Evolutionary conservation across 1,284 basidiomycete genomes (phyloP), one percentile per base, ranked within the genome.

Genomic region (Trichosporon sp.): DNA sequence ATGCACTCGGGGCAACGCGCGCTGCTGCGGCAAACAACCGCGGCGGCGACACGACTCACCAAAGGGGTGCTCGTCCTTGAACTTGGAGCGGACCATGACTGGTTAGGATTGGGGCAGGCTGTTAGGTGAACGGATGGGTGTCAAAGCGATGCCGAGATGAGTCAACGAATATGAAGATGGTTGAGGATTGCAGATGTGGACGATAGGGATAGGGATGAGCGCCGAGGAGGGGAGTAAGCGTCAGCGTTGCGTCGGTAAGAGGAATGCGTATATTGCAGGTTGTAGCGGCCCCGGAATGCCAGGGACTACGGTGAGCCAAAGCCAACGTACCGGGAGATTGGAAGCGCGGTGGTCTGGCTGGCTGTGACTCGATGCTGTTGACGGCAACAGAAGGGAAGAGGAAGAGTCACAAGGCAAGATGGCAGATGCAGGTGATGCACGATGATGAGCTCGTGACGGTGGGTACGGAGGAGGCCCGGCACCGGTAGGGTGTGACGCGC

Each of bases 21-120:
- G 54, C 19, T 5, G 34, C n/a, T 16, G 13, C 37, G 60, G 21
- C 49, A 54, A 29, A 54, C 49, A 11, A 27, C n/a, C n/a, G 25
- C 49, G 27, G 49, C 27, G 49, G 29, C 49, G 19, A 31, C 29
- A 33, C 49, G 36, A 84, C 88, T 69, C 73, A 96, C 95, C 95
- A 78, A 97, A 99, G 65, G 94, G 91, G 82, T 99, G 96, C 84
- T 99, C 96, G 82, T 98, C 95, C 88, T 99, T 99, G 86, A 99
- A 99, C 85, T 97, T 96, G 79, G 94, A 95, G 80, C 94, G 88
- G 89, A 97, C 96, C 78, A 80, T 81, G 49, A 29, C 49, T 54
- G 49, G 49, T 54, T 27, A 29, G 25, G 49, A 54, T 54, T 4
- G 49, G 31, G 25, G 49, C 29, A n/a, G 49, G 49, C 49, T 29